Conservation (phyloP, 768 basidiomycete species). For the Tephrocybe rancida region DNA sequence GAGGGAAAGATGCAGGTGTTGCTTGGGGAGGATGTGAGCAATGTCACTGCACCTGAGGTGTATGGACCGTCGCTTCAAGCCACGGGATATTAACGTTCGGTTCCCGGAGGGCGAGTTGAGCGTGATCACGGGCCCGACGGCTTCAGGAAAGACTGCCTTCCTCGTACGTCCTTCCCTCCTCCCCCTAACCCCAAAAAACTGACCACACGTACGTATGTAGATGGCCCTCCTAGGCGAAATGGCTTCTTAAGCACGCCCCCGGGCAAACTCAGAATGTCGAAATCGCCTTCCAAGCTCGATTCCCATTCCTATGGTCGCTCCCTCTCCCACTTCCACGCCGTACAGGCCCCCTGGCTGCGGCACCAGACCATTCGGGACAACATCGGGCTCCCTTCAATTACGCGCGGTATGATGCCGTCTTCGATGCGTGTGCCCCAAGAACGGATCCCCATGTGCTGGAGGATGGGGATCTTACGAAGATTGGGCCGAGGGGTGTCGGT, state of each 20-base stretch:
- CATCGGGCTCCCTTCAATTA: constrained; percentile 77
- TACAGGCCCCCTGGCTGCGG: constrained; percentile 71
- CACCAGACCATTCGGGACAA: constrained; percentile 80
- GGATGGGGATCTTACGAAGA: constrained; percentile 85
- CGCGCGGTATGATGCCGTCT: constrained; percentile 70
- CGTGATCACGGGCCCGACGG: too few relatives aligned
- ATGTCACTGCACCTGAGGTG: too few relatives aligned
- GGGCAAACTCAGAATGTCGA: constrained; percentile 64
- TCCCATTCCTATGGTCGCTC: constrained; percentile 60
- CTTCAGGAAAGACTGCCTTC: too few relatives aligned
- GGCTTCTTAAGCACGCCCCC: constrained; percentile 37
- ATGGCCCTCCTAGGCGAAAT: constrained; percentile 77
- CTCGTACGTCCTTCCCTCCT: constrained; percentile 44
- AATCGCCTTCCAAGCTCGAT: constrained; percentile 61
- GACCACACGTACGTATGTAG: constrained; percentile 35
- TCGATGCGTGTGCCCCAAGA: constrained; percentile 81
- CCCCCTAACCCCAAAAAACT: background rate
- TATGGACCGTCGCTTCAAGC: too few relatives aligned
- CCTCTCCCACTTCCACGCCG: constrained; percentile 73
- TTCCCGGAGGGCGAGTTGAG: constrained; percentile 80
- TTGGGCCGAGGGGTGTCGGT: constrained; percentile 79
- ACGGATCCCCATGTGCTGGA: constrained; percentile 85
- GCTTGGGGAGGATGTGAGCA: too few relatives aligned
- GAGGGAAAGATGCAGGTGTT: too few relatives aligned
- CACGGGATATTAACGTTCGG: constrained; percentile 58